Percentiles rank a stretch among this genome's conserved stretches.
Conservation (phyloP, 202 grass and related monocot species). For the Zoysia matrella region DNA sequence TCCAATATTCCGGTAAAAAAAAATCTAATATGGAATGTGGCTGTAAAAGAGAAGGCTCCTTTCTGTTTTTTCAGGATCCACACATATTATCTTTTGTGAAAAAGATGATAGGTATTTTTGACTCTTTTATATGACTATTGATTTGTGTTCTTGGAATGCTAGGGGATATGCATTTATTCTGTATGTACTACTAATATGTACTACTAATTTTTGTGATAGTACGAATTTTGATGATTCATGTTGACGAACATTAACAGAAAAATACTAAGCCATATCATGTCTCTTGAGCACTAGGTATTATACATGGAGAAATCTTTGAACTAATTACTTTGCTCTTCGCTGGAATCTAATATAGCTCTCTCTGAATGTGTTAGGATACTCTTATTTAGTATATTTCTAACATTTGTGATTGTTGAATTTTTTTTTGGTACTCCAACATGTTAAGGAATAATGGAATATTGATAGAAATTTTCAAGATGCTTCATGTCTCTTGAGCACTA, state of each 20-base stretch:
- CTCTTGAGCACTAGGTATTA: constrained; percentile 3
- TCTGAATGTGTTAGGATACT: neutral
- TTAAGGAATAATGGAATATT: neutral
- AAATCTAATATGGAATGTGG: neutral
- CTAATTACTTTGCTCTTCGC: constrained; percentile 20
- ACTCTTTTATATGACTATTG: constrained; percentile 10
- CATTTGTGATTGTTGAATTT: constrained; percentile 4
- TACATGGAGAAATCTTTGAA: constrained; percentile 7
- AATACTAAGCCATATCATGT: neutral
- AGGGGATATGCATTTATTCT: neutral
- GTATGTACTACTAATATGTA: constrained; percentile 3
- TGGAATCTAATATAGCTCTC: neutral
- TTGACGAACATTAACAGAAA: neutral
- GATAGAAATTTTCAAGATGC: neutral
- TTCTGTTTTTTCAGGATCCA: neutral
- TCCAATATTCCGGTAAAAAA: neutral
- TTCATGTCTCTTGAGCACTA: constrained; percentile 3
- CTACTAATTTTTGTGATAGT: neutral
- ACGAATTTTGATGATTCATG: neutral
- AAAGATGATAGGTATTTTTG: constrained; percentile 6
- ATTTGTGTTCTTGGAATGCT: constrained; percentile 1
- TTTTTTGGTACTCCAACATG: neutral
- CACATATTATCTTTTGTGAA: neutral
- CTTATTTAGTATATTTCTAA: constrained; percentile 10
- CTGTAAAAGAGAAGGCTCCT: neutral